Evolutionary conservation across 176 grass and related monocot species (phyloP), one percentile per base, ranked within the genome.

Genomic region (Elymus sibiricus): DNA sequence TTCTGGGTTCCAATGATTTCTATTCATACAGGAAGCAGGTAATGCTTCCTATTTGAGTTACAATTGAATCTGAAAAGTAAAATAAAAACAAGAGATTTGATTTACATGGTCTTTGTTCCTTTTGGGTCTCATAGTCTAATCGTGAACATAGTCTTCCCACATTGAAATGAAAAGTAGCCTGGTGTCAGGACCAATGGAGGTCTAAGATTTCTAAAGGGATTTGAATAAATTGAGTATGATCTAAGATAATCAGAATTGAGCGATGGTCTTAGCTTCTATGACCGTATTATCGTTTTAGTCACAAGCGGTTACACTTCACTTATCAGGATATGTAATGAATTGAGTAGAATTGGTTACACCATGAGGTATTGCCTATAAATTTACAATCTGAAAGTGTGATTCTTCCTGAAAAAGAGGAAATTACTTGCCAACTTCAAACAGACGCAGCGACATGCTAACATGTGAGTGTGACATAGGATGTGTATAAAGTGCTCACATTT

Each of bases 21-120:
- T 99, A 99, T 79, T 99, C 97, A 22, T 99, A 94, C 74, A 80
- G 97, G 85, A 96, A 84, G 51, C 94, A 99, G 97, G 97, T 99
- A 85, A 22, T 79, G 0, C n/a, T 68, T 88, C 16, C 66, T 79
- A 72, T 77, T 70, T 15, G 6, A 74, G 66, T 76, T 37, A 76
- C 49, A 63, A 5, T 5, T 15, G 34, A 74, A 28, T 25, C 26
- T 4, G 26, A 26, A 32, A 74, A 26, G 7, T 46, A 79, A 56
- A 90, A 79, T 24, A 80, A 88, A 79, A 79, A 74, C 42, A 40
- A 82, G 49, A 68, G 12, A 76, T 40, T 79, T 68, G 6, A 49
- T 76, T 47, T 75, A 28, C 14, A 17, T 83, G 42, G 40, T 67
- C 70, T 55, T 84, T 79, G 39, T 85, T 82, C 51, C 43, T 88